Conservation (phyloP, 1,139 yeast species). For the Pichia sp. region DNA sequence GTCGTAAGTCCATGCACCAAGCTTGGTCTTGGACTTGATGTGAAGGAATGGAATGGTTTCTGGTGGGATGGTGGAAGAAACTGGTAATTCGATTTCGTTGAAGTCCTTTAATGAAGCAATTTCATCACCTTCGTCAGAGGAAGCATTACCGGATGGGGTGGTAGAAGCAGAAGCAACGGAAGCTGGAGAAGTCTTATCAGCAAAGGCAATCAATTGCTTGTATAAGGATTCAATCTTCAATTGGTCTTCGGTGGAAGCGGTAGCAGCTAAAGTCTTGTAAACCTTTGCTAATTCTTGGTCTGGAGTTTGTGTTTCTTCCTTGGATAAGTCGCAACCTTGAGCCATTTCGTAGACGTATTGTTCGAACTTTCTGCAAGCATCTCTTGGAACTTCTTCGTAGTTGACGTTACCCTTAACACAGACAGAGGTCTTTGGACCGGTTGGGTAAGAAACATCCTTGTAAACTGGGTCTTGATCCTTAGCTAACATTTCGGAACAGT, state of each 20-base stretch:
- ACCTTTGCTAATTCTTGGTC: slow-evolving; percentile 83
- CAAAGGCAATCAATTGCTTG: slow-evolving; percentile 71
- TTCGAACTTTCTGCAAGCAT: slow-evolving; percentile 90
- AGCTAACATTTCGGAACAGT: slow-evolving; percentile 84
- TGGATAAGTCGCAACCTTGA: slow-evolving; percentile 85
- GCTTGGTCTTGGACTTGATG: slow-evolving; percentile 70
- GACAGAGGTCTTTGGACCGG: slow-evolving; percentile 91
- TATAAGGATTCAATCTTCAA: slow-evolving; percentile 79
- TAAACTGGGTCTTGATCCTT: slow-evolving; percentile 68
- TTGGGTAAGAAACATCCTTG: slow-evolving; percentile 92
- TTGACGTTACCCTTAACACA: slow-evolving; percentile 85
- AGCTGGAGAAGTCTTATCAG: slow-evolving; percentile 68
- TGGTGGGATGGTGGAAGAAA: slow-evolving; percentile 69
- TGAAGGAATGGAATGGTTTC: slow-evolving; percentile 96
- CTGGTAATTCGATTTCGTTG: slow-evolving; percentile 69
- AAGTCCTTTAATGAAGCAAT: slow-evolving; percentile 79
- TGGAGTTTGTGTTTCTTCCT: slow-evolving; percentile 65
- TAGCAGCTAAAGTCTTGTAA: slow-evolving; percentile 77
- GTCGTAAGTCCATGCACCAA: slow-evolving; percentile 84
- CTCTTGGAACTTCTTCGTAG: slow-evolving; percentile 84
- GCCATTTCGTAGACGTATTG: slow-evolving; percentile 98
- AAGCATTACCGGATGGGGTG: slow-evolving; percentile 43
- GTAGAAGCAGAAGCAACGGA: slow-evolving; percentile 59
- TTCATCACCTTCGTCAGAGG: slow-evolving; percentile 47
- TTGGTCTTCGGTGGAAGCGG: slow-evolving; percentile 61